phyloP scores from a whole-genome alignment of 2,329 filamentous ascomycete genomes.

The Torrubiella hemipterigena region DNA sequence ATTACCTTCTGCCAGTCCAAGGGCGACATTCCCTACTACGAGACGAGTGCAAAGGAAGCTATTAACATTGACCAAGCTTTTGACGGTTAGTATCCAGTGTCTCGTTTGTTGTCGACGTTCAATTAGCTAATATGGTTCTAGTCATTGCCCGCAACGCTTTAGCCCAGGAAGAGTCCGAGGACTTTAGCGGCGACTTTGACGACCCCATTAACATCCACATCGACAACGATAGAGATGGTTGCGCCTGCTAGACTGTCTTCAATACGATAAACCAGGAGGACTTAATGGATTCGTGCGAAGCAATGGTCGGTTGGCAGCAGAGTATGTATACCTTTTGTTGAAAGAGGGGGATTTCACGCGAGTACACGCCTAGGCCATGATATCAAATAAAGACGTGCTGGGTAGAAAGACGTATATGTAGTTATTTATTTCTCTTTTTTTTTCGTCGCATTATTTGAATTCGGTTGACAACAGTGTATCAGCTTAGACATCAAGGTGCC shows the following conservation, averaged over 20 bases:
- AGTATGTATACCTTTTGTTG: too few relatives aligned
- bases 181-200: slow-evolving; percentile 94
- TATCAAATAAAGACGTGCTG: too few relatives aligned
- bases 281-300: too few relatives aligned
- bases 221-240: slow-evolving; percentile 85
- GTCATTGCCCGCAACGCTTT: slow-evolving; percentile 94
- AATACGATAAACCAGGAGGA: too few relatives aligned
- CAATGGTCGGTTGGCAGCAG: too few relatives aligned
- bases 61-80: slow-evolving; percentile 86
- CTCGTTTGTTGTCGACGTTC: background rate
- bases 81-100: slow-evolving; percentile 36
- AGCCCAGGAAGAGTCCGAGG: slow-evolving; percentile 92
- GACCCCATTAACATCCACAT: slow-evolving; percentile 98
- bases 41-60: slow-evolving; percentile 97
- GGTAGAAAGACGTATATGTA: too few relatives aligned
- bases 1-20: slow-evolving; percentile 98
- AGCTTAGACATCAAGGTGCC: too few relatives aligned
- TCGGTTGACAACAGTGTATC: too few relatives aligned
- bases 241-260: slow-evolving; percentile 89
- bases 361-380: too few relatives aligned
- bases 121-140: slow-evolving; percentile 21
- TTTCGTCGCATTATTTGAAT: too few relatives aligned
- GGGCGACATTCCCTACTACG: slow-evolving; percentile 95
- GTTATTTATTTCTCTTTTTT: too few relatives aligned
- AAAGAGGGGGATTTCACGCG: too few relatives aligned